A percentile compares a stretch with the other conserved stretches of the same genome.
Conservation (phyloP, 495 filamentous ascomycete species). For the Acidomyces sp. region DNA sequence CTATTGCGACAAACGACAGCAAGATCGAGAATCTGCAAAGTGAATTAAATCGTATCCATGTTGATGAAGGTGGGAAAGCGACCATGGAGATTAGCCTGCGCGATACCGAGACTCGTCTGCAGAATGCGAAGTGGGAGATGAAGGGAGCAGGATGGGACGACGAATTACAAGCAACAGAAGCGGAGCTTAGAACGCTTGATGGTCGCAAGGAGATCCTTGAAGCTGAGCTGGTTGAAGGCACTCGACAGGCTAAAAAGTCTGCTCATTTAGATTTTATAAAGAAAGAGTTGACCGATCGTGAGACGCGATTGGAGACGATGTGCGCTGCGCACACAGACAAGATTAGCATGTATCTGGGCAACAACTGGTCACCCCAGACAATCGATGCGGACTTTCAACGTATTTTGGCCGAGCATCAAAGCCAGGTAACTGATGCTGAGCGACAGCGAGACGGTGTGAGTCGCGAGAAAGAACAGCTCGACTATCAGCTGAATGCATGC, state of each 20-base stretch:
- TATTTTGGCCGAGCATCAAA: constrained; percentile 41
- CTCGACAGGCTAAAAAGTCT: constrained; percentile 59
- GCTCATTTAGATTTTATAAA: constrained; percentile 68
- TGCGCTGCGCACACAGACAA: constrained; percentile 57
- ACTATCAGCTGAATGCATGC: constrained; percentile 57
- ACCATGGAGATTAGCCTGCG: constrained; percentile 57
- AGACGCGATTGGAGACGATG: constrained; percentile 63
- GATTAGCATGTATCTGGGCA: constrained; percentile 47
- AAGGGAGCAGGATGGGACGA: constrained; percentile 52
- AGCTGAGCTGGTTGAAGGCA: constrained; percentile 65
- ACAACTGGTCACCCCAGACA: constrained; percentile 52
- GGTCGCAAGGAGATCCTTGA: constrained; percentile 53
- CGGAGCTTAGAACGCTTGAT: constrained; percentile 52
- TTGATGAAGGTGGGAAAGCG: constrained; percentile 73
- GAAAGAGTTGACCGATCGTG: constrained; percentile 58
- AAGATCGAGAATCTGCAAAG: constrained; percentile 48
- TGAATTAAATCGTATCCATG: constrained; percentile 53
- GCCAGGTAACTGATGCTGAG: constrained; percentile 46
- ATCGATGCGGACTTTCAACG: constrained; percentile 61
- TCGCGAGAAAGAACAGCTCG: constrained; percentile 62
- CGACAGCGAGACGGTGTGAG: constrained; percentile 53
- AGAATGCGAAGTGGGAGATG: constrained; percentile 46
- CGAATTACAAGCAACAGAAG: constrained; percentile 46
- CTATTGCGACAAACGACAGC: constrained; percentile 55
- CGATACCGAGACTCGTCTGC: constrained; percentile 51